phyloP scores from a whole-genome alignment of 192 early-diverging fungal genomes.

The Nowakowskiella sp. region DNA sequence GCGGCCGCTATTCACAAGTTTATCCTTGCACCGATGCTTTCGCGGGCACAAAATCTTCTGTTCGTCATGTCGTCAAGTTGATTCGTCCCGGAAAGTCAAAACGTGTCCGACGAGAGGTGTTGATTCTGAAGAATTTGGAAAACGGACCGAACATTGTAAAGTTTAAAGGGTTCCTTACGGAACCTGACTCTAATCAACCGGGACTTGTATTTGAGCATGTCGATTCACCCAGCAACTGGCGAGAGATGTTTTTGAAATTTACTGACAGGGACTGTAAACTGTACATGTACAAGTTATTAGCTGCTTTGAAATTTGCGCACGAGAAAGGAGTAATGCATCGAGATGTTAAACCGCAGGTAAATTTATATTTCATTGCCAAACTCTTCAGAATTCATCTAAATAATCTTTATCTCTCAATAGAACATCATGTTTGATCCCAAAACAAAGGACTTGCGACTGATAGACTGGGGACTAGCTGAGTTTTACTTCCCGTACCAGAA shows the following conservation, averaged over 20 bases:
- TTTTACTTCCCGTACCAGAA: slow-evolving; percentile 24
- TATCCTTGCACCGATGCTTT: too few relatives aligned
- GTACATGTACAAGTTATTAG: slow-evolving; percentile 24
- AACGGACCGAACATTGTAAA: slow-evolving; percentile 35
- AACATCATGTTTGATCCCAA: slow-evolving; percentile 30
- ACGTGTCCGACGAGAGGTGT: slow-evolving; percentile 30
- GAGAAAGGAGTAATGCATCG: slow-evolving; percentile 41
- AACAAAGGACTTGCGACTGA: slow-evolving; percentile 24
- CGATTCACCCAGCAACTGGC: slow-evolving; percentile 24
- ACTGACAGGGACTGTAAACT: slow-evolving; percentile 16
- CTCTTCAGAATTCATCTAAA: too few relatives aligned
- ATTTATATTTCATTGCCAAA: too few relatives aligned
- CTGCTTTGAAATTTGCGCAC: slow-evolving; percentile 18
- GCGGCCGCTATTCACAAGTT: too few relatives aligned
- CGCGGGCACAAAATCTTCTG: too few relatives aligned
- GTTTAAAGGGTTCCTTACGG: slow-evolving; percentile 7
- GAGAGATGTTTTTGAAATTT: slow-evolving; percentile 25
- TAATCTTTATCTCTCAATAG: too few relatives aligned
- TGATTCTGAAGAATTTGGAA: slow-evolving; percentile 27
- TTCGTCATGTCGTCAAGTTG: slow-evolving; percentile 30
- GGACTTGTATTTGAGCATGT: slow-evolving; percentile 18
- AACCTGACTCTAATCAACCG: slow-evolving; percentile 14
- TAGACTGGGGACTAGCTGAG: slow-evolving; percentile 43
- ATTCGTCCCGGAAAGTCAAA: slow-evolving; percentile 21
- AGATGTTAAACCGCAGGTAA: slow-evolving; percentile 47